A percentile compares a stretch with the other conserved stretches of the same genome.
Conservation (phyloP, 2,329 filamentous ascomycete species). For the Penicillium brasilianum region DNA sequence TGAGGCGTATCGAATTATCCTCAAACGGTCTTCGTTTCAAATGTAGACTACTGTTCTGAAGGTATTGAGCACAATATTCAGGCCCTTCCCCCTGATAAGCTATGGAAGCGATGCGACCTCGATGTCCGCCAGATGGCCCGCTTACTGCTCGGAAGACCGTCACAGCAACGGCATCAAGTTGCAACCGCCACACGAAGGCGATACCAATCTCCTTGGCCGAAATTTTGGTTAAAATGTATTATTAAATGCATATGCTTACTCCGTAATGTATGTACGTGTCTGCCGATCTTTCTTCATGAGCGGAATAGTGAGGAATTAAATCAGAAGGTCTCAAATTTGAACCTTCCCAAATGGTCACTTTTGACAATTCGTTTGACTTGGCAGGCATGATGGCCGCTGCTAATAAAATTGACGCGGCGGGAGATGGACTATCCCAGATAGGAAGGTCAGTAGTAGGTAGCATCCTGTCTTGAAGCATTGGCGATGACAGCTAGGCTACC, state of each 20-base stretch:
- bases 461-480: not conserved
- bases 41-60: not conserved
- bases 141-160: not conserved
- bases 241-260: not conserved
- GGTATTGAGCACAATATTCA: not conserved
- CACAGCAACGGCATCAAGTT: not conserved
- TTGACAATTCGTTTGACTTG: not conserved
- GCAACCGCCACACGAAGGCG: not conserved
- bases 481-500: not conserved
- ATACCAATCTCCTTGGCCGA: not conserved
- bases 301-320: not conserved
- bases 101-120: not conserved
- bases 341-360: not conserved
- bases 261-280: no score
- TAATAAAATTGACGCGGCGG: not conserved
- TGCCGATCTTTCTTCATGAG: not conserved
- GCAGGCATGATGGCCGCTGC: not conserved
- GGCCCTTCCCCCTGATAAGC: not conserved
- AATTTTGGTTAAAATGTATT: not conserved
- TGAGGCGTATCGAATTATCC: not conserved
- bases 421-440: constrained; percentile 1
- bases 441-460: constrained; percentile 5
- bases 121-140: not conserved
- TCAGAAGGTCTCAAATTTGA: not conserved
- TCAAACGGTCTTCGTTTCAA: not conserved